Percentiles rank a stretch among this genome's conserved stretches.
Conservation (phyloP, 2,329 filamentous ascomycete genomes). For the Sporothrix curviconia region DNA sequence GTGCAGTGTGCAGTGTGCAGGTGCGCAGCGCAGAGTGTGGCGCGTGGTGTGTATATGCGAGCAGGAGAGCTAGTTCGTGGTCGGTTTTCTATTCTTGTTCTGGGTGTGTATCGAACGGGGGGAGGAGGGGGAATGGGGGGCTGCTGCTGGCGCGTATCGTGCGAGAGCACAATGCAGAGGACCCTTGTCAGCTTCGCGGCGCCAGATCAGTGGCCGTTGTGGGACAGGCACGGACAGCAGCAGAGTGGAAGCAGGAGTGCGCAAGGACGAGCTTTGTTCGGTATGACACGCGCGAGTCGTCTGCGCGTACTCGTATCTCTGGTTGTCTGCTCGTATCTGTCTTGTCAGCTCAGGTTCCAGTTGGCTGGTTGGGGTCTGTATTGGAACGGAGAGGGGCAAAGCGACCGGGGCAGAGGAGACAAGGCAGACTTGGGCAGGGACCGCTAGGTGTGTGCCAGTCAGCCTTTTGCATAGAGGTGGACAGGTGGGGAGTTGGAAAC, state of each 20-base stretch:
- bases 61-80: slow-evolving; percentile 6
- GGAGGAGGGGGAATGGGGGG: no score
- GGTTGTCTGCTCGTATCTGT: no score
- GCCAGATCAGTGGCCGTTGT: not conserved
- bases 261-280: not conserved
- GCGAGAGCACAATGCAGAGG: slow-evolving; percentile 7
- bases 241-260: no score
- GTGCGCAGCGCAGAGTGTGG: not conserved
- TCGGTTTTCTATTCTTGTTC: slow-evolving; percentile 11
- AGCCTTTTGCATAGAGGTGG: slow-evolving; percentile 31
- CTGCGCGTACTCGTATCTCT: not conserved
- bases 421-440: slow-evolving; percentile 36
- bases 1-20: not conserved
- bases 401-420: slow-evolving; percentile 14
- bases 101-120: slow-evolving; percentile 1
- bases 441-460: no score
- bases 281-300: not conserved
- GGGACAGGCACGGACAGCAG: no score
- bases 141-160: not conserved
- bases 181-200: slow-evolving; percentile 12
- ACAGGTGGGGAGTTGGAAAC: slow-evolving; percentile 19
- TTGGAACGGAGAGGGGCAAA: not conserved
- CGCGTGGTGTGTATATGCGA: slow-evolving; percentile 6
- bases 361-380: not conserved
- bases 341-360: not conserved